phyloP scores from a whole-genome alignment of 352 stramenopile genomes.

The Pythium monospermum region DNA sequence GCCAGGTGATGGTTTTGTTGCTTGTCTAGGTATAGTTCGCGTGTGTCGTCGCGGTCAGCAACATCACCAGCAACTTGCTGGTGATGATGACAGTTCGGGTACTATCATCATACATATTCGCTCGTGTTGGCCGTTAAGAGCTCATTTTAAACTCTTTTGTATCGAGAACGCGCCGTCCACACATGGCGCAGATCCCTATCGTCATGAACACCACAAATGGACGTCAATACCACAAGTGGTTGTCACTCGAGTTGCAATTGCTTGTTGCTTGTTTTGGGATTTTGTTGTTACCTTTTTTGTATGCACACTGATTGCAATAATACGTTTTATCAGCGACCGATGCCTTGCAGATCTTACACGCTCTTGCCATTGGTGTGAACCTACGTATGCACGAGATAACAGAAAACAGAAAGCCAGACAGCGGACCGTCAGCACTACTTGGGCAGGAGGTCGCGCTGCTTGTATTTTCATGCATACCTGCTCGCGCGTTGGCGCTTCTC shows the following conservation, averaged over 20 bases:
- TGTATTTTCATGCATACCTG: constrained; percentile 24
- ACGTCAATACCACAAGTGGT: too few relatives aligned
- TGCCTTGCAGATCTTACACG: constrained; percentile 64
- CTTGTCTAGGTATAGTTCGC: too few relatives aligned
- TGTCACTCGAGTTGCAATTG: too few relatives aligned
- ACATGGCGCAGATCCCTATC: constrained; percentile 63
- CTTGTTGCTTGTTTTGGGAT: too few relatives aligned
- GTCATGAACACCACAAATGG: background rate
- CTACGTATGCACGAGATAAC: too few relatives aligned
- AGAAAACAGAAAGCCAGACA: too few relatives aligned
- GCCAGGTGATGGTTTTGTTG: too few relatives aligned
- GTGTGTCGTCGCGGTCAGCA: too few relatives aligned
- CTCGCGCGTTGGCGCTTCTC: constrained; percentile 37
- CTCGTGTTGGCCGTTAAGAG: background rate
- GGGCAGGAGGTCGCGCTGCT: background rate
- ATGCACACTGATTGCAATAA: constrained; percentile 74
- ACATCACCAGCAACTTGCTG: too few relatives aligned
- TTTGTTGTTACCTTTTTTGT: constrained; percentile 72
- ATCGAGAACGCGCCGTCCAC: constrained; percentile 52
- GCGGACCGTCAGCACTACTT: too few relatives aligned
- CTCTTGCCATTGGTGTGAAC: constrained; percentile 43
- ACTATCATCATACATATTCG: background rate
- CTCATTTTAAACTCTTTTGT: constrained; percentile 69
- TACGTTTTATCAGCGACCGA: constrained; percentile 45
- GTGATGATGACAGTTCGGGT: background rate